Percentiles rank a stretch among this genome's conserved stretches.
phyloP scores from a whole-genome alignment of 164 flowering plant species.

The Magnolia changhungtana region DNA sequence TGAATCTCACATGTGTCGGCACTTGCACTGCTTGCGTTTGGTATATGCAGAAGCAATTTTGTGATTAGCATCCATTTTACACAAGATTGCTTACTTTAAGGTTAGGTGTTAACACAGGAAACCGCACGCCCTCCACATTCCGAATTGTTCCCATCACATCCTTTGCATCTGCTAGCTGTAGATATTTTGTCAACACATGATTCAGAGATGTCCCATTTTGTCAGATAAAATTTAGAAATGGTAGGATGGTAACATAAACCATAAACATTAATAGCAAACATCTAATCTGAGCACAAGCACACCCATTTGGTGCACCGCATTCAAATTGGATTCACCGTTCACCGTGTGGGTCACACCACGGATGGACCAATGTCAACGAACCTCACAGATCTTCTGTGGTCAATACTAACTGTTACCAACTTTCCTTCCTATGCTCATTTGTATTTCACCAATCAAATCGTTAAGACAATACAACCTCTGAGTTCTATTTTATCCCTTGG shows the following conservation, averaged over 20 bases:
- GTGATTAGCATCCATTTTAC: not conserved
- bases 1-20: too few species aligned
- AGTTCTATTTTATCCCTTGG: not conserved
- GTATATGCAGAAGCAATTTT: too few species aligned
- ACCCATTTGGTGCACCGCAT: not conserved
- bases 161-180: conserved; percentile 90
- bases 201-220: not conserved
- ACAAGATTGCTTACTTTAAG: conserved; percentile 51
- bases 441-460: not conserved
- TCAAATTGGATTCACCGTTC: not conserved
- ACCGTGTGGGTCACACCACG: not conserved
- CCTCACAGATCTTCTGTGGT: too few species aligned
- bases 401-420: not conserved
- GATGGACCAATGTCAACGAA: not conserved
- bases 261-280: not conserved
- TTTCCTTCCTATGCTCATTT: not conserved
- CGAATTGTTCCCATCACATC: conserved; percentile 76
- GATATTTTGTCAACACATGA: not conserved
- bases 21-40: too few species aligned
- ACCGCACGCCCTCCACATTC: conserved; percentile 52
- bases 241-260: not conserved
- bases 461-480: not conserved
- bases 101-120: conserved; percentile 92
- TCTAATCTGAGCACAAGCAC: not conserved
- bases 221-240: not conserved